phyloP scores from a whole-genome alignment of 768 basidiomycete genomes.

The Grammothele lineata region DNA sequence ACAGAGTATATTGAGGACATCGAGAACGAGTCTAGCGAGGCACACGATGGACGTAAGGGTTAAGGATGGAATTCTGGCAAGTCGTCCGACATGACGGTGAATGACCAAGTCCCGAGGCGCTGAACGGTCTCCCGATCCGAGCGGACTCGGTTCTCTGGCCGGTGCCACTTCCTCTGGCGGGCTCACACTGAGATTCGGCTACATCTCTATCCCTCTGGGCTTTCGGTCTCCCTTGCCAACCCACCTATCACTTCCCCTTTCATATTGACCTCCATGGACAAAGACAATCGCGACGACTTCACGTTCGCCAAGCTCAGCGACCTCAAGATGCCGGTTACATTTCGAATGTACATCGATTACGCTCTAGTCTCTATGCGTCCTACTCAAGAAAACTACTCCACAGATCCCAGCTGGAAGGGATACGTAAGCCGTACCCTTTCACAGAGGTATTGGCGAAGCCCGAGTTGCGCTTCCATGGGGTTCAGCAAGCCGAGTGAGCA shows the following conservation, averaged over 20 bases:
- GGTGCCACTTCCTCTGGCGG: not conserved
- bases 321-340: constrained; percentile 81
- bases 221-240: too few relatives aligned
- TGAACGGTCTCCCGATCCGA: constrained; percentile 6
- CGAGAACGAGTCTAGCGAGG: too few relatives aligned
- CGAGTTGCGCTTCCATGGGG: constrained; percentile 77
- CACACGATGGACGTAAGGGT: not conserved
- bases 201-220: too few relatives aligned
- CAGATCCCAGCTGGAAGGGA: constrained; percentile 86
- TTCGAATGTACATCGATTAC: constrained; percentile 57
- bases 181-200: too few relatives aligned
- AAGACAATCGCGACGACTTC: constrained; percentile 78
- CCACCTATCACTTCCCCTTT: too few relatives aligned
- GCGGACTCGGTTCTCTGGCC: constrained; percentile 1
- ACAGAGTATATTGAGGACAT: not conserved
- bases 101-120: not conserved
- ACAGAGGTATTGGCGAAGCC: constrained; percentile 82
- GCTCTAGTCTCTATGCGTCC: not conserved
- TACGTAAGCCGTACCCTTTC: constrained; percentile 63
- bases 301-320: constrained; percentile 90
- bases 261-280: constrained; percentile 45
- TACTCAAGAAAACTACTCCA: too few relatives aligned
- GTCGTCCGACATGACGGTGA: constrained; percentile 5
- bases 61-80: not conserved
- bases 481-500: constrained; percentile 74